Evolutionary conservation across 2,329 filamentous ascomycete genomes (phyloP).

Genomic region (Colletotrichum navitas): DNA sequence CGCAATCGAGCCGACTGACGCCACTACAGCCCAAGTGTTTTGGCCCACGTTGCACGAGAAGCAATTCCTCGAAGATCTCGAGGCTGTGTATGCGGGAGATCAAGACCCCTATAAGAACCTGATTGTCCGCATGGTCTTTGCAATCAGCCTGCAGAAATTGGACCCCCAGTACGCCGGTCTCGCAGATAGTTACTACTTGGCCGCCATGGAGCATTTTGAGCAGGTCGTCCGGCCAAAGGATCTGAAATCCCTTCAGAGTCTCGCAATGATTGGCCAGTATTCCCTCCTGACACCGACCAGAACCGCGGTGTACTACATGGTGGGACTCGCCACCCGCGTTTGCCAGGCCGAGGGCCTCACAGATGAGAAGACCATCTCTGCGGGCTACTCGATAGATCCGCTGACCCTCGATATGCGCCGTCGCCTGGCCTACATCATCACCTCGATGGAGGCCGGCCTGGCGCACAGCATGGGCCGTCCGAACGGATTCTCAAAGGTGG

Average conservation of each 20-base stretch:
- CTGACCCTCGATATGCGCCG: slow-evolving; percentile 91
- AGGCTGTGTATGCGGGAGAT: slow-evolving; percentile 83
- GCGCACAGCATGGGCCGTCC: slow-evolving; percentile 90
- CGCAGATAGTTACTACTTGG: slow-evolving; percentile 94
- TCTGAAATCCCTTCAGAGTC: slow-evolving; percentile 88
- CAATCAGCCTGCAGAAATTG: slow-evolving; percentile 93
- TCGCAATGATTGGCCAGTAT: slow-evolving; percentile 89
- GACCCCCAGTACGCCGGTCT: slow-evolving; percentile 91
- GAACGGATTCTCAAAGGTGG: slow-evolving; percentile 83
- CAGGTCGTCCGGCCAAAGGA: slow-evolving; percentile 89
- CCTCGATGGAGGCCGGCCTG: slow-evolving; percentile 89
- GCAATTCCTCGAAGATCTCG: slow-evolving; percentile 79
- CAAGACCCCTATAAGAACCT: slow-evolving; percentile 88
- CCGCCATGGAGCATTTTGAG: slow-evolving; percentile 87
- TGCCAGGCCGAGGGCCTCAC: slow-evolving; percentile 90
- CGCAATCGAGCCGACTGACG: slow-evolving; percentile 39
- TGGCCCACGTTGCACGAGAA: slow-evolving; percentile 89
- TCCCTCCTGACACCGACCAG: slow-evolving; percentile 92
- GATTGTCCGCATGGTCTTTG: slow-evolving; percentile 89
- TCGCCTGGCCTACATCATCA: slow-evolving; percentile 87
- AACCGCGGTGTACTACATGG: slow-evolving; percentile 92
- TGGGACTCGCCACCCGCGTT: slow-evolving; percentile 88
- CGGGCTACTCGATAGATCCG: slow-evolving; percentile 73
- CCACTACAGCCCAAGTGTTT: slow-evolving; percentile 80
- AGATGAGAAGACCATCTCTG: slow-evolving; percentile 87